A percentile compares a stretch with the other conserved stretches of the same genome.
Evolutionary conservation across 257 asterid species (phyloP).

Genomic region (Solanum infundibuliforme): DNA sequence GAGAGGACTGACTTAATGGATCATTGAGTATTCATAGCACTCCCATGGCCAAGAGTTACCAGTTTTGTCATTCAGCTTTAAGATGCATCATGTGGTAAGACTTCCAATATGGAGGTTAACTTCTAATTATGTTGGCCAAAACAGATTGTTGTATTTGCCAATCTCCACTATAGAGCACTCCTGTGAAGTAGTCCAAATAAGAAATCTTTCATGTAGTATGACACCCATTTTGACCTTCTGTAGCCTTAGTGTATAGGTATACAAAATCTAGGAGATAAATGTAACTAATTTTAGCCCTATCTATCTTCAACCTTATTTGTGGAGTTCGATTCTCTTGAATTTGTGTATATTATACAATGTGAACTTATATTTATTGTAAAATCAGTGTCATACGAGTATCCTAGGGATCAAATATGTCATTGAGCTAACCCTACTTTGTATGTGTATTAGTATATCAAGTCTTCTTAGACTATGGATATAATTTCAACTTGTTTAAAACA

Average conservation of each 20-base stretch:
- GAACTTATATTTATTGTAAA: neutral
- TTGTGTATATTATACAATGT: neutral
- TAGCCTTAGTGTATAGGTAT: neutral
- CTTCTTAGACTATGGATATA: neutral
- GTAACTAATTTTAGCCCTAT: neutral
- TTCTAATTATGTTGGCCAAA: neutral
- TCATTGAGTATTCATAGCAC: neutral
- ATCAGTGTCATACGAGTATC: neutral
- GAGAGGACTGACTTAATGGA: neutral
- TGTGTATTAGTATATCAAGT: neutral
- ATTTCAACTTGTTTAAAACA: neutral
- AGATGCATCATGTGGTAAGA: neutral
- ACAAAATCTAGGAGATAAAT: constrained; percentile 1
- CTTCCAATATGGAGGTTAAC: neutral
- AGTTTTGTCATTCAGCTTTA: neutral
- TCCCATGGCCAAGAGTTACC: neutral
- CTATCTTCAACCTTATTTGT: neutral
- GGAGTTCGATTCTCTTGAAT: neutral
- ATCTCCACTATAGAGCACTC: neutral
- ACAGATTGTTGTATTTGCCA: neutral
- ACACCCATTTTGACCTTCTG: neutral
- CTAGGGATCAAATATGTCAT: neutral
- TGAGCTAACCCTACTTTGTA: neutral
- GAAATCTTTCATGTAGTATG: neutral
- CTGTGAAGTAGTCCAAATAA: neutral